A percentile compares a stretch with the other conserved stretches of the same genome.
Conservation (phyloP, 1,139 yeast species). For the Protomyces lactucae-debilis region DNA sequence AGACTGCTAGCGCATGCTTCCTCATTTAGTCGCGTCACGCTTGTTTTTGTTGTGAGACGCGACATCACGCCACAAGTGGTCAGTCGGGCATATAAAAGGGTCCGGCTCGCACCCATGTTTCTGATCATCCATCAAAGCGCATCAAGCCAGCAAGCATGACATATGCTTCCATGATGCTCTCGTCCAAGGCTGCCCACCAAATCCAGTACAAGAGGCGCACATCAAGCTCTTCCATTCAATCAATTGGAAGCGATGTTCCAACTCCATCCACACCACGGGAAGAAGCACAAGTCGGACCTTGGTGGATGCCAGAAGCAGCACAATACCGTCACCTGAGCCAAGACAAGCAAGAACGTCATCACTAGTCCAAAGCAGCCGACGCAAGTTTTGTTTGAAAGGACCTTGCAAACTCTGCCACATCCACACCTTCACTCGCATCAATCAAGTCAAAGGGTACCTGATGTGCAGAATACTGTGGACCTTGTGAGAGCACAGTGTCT, state of each 20-base stretch:
- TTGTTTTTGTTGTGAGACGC: not conserved
- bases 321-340: too few relatives aligned
- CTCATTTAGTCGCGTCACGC: too few relatives aligned
- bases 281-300: not conserved
- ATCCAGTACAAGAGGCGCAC: not conserved
- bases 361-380: constrained; percentile 13
- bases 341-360: too few relatives aligned
- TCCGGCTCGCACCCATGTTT: not conserved
- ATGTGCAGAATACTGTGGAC: constrained; percentile 74
- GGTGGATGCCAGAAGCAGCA: not conserved
- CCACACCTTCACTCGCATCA: constrained; percentile 55
- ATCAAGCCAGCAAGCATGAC: not conserved
- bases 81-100: too few relatives aligned
- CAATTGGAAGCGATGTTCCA: not conserved
- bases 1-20: too few relatives aligned
- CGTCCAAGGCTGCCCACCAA: not conserved
- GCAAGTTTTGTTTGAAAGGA: constrained; percentile 33
- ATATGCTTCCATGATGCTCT: not conserved
- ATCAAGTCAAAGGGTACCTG: constrained; percentile 88
- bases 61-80: not conserved
- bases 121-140: not conserved
- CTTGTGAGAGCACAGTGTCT: constrained; percentile 57
- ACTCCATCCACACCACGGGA: too few relatives aligned
- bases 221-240: not conserved
- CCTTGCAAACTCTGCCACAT: constrained; percentile 34